Conservation (phyloP, 768 basidiomycete species). For the Tulasnella sp. region DNA sequence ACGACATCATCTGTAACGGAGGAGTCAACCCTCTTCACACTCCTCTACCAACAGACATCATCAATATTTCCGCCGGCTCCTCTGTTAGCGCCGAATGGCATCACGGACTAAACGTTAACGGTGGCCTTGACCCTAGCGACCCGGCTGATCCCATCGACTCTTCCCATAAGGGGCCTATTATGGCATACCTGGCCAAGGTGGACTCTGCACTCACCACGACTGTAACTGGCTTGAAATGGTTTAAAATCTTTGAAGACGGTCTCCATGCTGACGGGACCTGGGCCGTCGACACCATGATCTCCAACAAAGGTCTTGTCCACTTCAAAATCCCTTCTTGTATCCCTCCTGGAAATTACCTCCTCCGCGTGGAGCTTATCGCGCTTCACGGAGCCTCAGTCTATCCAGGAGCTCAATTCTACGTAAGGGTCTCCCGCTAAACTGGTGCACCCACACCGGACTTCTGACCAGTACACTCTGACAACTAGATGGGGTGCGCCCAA, state of each 20-base stretch:
- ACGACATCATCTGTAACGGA: slow-evolving; percentile 56
- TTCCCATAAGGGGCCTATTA: slow-evolving; percentile 45
- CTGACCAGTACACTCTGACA: neutral
- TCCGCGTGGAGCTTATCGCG: slow-evolving; percentile 45
- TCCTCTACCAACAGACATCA: slow-evolving; percentile 37
- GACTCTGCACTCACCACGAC: slow-evolving; percentile 44
- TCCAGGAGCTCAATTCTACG: slow-evolving; percentile 44
- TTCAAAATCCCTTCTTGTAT: slow-evolving; percentile 51
- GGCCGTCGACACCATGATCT: slow-evolving; percentile 49
- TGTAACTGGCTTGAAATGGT: slow-evolving; percentile 49
- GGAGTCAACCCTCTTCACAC: slow-evolving; percentile 49
- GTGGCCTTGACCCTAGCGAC: slow-evolving; percentile 41
- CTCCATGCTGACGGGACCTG: slow-evolving; percentile 34
- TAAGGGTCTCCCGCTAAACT: neutral
- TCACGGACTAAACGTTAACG: slow-evolving; percentile 45
- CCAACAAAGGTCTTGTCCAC: slow-evolving; percentile 49
- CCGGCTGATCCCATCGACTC: slow-evolving; percentile 46
- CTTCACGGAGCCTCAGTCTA: slow-evolving; percentile 44
- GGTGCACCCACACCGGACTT: neutral
- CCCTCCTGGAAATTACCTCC: slow-evolving; percentile 46
- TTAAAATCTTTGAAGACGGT: slow-evolving; percentile 49
- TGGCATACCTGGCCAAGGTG: slow-evolving; percentile 49
- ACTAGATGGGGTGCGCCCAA: slow-evolving; percentile 36
- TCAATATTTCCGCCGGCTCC: slow-evolving; percentile 52
- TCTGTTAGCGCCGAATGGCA: slow-evolving; percentile 53